Conservation (phyloP, 116 monocot genomes). For the Phalaenopsis hybrid region DNA sequence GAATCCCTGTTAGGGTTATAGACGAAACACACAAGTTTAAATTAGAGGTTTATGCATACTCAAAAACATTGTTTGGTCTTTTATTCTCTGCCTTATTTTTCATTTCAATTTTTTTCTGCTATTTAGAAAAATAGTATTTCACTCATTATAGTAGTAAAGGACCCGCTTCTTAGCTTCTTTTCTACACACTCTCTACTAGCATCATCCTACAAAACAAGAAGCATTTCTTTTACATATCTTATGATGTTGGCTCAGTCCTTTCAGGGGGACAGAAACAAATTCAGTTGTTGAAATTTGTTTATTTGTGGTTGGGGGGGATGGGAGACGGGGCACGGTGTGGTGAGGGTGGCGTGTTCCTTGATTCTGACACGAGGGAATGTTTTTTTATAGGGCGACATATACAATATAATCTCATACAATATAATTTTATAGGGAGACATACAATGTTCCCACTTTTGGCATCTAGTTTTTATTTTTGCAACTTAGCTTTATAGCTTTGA, state of each 20-base stretch:
- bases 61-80: neutral
- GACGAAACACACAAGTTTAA: too few species aligned
- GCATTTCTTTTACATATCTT: neutral
- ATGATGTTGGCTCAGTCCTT: neutral
- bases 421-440: neutral
- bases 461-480: neutral
- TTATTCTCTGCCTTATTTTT: neutral
- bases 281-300: neutral
- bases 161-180: too few species aligned
- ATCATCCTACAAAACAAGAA: too few species aligned
- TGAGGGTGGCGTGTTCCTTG: neutral
- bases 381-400: neutral
- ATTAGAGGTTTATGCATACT: neutral
- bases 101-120: neutral
- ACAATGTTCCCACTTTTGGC: neutral
- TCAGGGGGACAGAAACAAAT: neutral
- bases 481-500: neutral
- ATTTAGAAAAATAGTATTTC: neutral
- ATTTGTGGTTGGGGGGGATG: too few species aligned
- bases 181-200: too few species aligned
- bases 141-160: too few species aligned
- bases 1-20: too few species aligned
- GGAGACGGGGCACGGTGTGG: too few species aligned
- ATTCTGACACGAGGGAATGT: neutral
- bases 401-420: neutral